Base-by-base conservation (phyloP, 495 filamentous ascomycete species). In the Friedmanniomyces simplex region DNA sequence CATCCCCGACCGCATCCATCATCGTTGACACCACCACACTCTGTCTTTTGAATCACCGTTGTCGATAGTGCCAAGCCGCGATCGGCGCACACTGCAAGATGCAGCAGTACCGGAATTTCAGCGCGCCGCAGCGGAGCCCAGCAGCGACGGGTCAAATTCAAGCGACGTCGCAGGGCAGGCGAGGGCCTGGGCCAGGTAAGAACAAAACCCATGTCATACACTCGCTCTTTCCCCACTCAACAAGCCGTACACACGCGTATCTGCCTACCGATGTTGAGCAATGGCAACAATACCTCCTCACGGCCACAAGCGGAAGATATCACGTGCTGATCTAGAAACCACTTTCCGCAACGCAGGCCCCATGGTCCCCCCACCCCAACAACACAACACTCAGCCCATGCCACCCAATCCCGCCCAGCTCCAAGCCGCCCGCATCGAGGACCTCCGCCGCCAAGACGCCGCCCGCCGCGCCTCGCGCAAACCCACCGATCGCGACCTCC, bases 401-500 rank as follows among this genome's bases (percentile, higher is more conserved):
- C 36, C 36, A 45, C 28, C 42, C 41, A 60, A 20, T 26, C 42
- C 50, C 53, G 46, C 37, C 60, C 60, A 60, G 26, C 7, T 54
- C 28, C 50, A 54, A 43, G 50, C 50, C n/a, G 47, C 84, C 64
- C 79, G 81, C 51, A 74, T 76, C 37, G 67, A 72, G 41, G 76
- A 77, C 52, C 68, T 74, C 45, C 71, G 77, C 46, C 81, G 77
- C 43, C 79, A 75, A 58, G 84, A 89, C 57, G 71, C 76, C 30
- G 84, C 85, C 14, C 87, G 90, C 64, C 81, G 89, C 47, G 81
- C 87, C 50, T 86, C 86, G 59, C 80, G 80, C 63, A 93, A 89
- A 69, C 94, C 94, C 7, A 96, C 90, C 26, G 94, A 99, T 71
- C 94, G 86, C 77, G 89, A 85, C 58, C 82, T 99, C 20, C 91